Conservation (phyloP, 768 basidiomycete genomes). For the Crepidotus variabilis region DNA sequence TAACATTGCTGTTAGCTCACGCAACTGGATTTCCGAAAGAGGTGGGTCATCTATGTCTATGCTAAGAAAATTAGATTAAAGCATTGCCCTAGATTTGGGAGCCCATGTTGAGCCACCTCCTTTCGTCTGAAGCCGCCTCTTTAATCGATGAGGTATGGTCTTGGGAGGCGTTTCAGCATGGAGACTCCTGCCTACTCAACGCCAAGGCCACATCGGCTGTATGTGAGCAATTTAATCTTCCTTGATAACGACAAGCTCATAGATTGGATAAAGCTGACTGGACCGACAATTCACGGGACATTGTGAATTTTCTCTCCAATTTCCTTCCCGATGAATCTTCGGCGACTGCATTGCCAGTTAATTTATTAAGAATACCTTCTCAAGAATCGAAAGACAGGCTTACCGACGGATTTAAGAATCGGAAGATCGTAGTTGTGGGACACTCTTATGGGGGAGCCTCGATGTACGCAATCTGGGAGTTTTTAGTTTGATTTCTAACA, state of each 20-base stretch:
- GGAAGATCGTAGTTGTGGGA: conserved; percentile 66
- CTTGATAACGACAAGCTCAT: neutral
- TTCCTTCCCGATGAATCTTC: conserved; percentile 50
- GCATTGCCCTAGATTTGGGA: conserved; percentile 66
- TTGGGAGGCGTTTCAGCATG: conserved; percentile 82
- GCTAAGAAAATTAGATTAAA: neutral
- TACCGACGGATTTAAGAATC: conserved; percentile 41
- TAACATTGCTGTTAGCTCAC: conserved; percentile 75
- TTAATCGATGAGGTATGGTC: conserved; percentile 70
- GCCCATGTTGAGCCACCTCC: conserved; percentile 49
- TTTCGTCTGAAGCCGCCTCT: conserved; percentile 34
- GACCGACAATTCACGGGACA: conserved; percentile 73
- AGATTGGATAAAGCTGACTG: conserved; percentile 56
- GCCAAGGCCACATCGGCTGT: conserved; percentile 47
- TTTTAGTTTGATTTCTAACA: neutral
- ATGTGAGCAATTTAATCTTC: conserved; percentile 37
- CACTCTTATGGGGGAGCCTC: conserved; percentile 85
- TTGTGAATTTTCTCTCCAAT: conserved; percentile 66
- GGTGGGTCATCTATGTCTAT: conserved; percentile 33
- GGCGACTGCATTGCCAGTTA: conserved; percentile 39
- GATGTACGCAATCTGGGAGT: conserved; percentile 40
- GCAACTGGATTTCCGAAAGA: conserved; percentile 89
- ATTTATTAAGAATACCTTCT: conserved; percentile 44
- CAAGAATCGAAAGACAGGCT: conserved; percentile 38
- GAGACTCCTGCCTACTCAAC: conserved; percentile 76